Evolutionary conservation across 163 green algal species (phyloP).

Genomic region (Chlorella variabilis): DNA sequence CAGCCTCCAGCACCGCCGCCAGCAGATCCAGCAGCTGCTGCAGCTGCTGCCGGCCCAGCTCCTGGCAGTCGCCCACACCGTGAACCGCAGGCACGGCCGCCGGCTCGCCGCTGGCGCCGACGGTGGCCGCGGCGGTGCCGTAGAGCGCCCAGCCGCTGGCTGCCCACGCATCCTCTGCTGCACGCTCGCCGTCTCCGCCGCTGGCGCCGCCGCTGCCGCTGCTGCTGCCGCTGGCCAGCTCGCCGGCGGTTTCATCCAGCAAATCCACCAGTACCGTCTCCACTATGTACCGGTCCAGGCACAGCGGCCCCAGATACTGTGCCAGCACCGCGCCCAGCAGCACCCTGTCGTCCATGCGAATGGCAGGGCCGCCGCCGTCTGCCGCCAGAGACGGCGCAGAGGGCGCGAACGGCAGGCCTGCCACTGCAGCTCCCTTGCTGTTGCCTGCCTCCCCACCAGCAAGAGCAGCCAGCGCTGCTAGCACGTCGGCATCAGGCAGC

Average conservation of each 20-base stretch:
- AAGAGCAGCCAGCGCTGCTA: neutral
- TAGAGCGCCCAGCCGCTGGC: no score
- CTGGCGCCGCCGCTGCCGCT: neutral
- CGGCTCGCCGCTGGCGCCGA: no score
- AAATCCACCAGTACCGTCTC: slow-evolving; percentile 62
- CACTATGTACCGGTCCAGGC: slow-evolving; percentile 51
- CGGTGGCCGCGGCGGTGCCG: no score
- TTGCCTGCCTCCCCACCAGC: neutral
- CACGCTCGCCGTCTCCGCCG: neutral
- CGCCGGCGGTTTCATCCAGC: slow-evolving; percentile 25
- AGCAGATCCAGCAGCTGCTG: slow-evolving; percentile 51
- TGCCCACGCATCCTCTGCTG: neutral
- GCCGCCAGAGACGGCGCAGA: no score
- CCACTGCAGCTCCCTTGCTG: neutral
- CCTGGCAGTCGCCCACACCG: neutral
- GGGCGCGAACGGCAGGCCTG: neutral
- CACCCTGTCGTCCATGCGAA: neutral
- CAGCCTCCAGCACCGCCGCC: slow-evolving; percentile 46
- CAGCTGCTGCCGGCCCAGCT: slow-evolving; percentile 29
- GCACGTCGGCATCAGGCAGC: slow-evolving; percentile 4
- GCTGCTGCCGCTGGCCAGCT: slow-evolving; percentile 2
- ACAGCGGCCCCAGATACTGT: slow-evolving; percentile 19
- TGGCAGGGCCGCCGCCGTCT: neutral
- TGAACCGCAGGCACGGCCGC: no score
- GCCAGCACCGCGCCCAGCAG: slow-evolving; percentile 40